phyloP scores from a whole-genome alignment of 805 yeast species.

The Candida tallmaniae region DNA sequence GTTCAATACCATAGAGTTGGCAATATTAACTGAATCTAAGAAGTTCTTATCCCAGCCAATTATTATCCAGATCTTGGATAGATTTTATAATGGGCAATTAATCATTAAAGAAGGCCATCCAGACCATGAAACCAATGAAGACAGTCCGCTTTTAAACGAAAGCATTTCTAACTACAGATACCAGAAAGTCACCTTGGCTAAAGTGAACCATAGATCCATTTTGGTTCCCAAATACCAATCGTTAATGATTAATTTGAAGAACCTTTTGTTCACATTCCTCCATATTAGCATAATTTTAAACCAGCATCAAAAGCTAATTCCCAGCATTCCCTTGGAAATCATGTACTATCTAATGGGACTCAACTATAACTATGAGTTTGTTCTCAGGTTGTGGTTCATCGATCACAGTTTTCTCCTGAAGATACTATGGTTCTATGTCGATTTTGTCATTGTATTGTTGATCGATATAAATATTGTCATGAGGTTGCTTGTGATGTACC shows the following conservation, averaged over 20 bases:
- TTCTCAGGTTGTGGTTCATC: constrained; percentile 39
- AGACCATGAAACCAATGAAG: constrained; percentile 16
- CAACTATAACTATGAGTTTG: constrained; percentile 45
- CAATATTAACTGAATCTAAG: constrained; percentile 50
- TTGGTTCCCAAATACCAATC: constrained; percentile 40
- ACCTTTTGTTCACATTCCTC: constrained; percentile 17
- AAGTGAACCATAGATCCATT: constrained; percentile 25
- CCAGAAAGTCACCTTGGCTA: constrained; percentile 26
- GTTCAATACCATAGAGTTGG: constrained; percentile 47
- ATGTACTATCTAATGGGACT: constrained; percentile 42
- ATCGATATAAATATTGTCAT: constrained; percentile 31
- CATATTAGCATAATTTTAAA: constrained; percentile 21
- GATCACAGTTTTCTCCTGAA: constrained; percentile 43
- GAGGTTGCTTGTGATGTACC: constrained; percentile 14
- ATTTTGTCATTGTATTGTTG: constrained; percentile 36
- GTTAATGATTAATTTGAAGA: constrained; percentile 33
- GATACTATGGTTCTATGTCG: constrained; percentile 52
- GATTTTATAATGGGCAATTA: constrained; percentile 50
- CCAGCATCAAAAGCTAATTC: constrained; percentile 17
- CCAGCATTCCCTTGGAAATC: constrained; percentile 21
- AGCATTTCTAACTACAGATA: constrained; percentile 28
- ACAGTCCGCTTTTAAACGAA: constrained; percentile 10
- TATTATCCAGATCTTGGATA: constrained; percentile 41
- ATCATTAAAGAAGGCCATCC: constrained; percentile 18
- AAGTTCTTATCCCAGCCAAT: constrained; percentile 50